Evolutionary conservation across 23 red algal genomes (phyloP).

Genomic region (Gracilaria caudata): DNA sequence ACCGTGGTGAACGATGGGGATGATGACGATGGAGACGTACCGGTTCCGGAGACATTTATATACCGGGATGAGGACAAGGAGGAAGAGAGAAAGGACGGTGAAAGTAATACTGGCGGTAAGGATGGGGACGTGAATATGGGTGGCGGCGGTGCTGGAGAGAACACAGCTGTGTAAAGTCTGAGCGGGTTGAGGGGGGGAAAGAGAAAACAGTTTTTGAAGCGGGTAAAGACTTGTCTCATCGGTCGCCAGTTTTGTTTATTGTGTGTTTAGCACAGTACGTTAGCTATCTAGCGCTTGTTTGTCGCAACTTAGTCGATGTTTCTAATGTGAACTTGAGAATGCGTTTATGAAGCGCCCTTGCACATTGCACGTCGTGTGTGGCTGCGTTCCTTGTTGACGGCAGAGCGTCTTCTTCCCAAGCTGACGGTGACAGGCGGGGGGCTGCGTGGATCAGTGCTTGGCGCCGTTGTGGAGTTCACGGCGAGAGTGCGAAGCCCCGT

Average conservation of each 20-base stretch:
- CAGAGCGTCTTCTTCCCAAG: too few species aligned
- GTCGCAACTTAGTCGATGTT: too few species aligned
- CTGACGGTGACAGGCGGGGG: too few species aligned
- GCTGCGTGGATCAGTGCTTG: too few species aligned
- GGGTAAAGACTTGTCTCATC: neutral
- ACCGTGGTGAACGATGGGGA: slow-evolving; percentile 28
- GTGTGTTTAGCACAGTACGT: neutral
- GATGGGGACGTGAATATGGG: slow-evolving; percentile 56
- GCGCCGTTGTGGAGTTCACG: too few species aligned
- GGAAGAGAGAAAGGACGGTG: slow-evolving; percentile 18
- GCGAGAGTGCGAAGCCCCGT: too few species aligned
- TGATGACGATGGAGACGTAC: slow-evolving; percentile 61
- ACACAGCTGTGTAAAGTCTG: neutral
- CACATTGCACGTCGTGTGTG: too few species aligned
- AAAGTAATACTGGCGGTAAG: slow-evolving; percentile 8
- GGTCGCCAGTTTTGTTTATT: neutral
- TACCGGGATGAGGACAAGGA: slow-evolving; percentile 61
- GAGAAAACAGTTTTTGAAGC: neutral
- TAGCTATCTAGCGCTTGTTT: too few species aligned
- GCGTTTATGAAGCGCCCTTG: too few species aligned
- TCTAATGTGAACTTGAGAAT: too few species aligned
- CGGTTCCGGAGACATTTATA: slow-evolving; percentile 52
- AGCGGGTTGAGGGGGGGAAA: slow-evolving; percentile 5
- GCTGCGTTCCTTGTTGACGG: too few species aligned
- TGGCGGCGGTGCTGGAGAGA: neutral